These are phyloP conservation scores for Apiotrichum laibachii DNA, from an alignment of 1,284 basidiomycete species.

Conservation along the genomic window DNA sequence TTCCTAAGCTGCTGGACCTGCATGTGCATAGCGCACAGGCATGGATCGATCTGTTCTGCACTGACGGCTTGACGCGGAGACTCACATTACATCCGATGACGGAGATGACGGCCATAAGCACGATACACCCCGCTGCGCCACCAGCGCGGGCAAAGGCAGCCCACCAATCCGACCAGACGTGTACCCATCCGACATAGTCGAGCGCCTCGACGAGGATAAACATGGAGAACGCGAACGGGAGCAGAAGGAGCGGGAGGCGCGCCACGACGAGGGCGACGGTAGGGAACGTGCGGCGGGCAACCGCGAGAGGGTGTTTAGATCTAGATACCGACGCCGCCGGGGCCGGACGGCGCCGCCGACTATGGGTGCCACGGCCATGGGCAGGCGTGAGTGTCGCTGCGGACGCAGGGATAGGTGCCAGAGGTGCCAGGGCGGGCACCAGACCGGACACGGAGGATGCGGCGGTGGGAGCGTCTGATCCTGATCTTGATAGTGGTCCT, in stretches of 20 bases:
- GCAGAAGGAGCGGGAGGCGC: slow-evolving; percentile 54
- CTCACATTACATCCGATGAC: slow-evolving; percentile 78
- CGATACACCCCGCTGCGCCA: slow-evolving; percentile 54
- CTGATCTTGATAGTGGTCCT: too few species aligned
- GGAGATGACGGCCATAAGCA: slow-evolving; percentile 56
- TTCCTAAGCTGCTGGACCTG: too few species aligned
- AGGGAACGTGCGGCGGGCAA: slow-evolving; percentile 59
- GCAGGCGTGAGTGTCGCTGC: slow-evolving; percentile 1
- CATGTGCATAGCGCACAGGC: too few species aligned
- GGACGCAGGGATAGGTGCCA: neutral
- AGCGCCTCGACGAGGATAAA: slow-evolving; percentile 91
- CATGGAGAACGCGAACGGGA: slow-evolving; percentile 92
- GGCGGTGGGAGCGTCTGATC: too few species aligned
- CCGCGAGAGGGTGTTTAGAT: neutral
- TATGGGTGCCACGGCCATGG: too few species aligned
- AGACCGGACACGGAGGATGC: too few species aligned
- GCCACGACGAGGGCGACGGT: slow-evolving; percentile 70
- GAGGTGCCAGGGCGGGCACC: too few species aligned
- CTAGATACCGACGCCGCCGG: too few species aligned
- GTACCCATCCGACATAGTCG: slow-evolving; percentile 83
- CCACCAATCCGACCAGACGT: slow-evolving; percentile 76
- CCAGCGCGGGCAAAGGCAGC: slow-evolving; percentile 53
- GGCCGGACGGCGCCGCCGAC: too few species aligned
- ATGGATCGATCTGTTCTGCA: neutral
- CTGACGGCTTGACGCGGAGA: slow-evolving; percentile 8